phyloP scores from a whole-genome alignment of 2,329 filamentous ascomycete genomes.

The Penicillium sp. region DNA sequence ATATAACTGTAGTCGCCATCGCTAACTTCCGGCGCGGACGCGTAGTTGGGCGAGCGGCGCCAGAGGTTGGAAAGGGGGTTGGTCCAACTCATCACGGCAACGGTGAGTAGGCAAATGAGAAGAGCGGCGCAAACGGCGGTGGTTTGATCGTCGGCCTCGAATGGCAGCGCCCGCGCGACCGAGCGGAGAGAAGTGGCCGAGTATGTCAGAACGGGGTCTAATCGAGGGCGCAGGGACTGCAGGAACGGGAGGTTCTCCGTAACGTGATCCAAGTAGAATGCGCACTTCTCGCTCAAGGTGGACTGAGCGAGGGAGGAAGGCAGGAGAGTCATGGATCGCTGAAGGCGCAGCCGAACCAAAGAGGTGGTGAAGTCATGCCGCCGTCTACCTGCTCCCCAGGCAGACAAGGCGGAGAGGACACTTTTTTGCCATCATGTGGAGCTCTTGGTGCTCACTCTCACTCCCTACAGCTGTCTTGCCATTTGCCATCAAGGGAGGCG shows the following conservation, averaged over 20 bases:
- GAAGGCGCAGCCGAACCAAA: slow-evolving; percentile 6
- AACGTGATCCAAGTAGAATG: slow-evolving; percentile 37
- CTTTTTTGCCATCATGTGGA: slow-evolving; percentile 16
- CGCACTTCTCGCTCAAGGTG: slow-evolving; percentile 40
- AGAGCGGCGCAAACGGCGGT: slow-evolving; percentile 26
- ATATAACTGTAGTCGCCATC: slow-evolving; percentile 41
- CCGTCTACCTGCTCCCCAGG: slow-evolving; percentile 7
- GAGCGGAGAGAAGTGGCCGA: slow-evolving; percentile 23
- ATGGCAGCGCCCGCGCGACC: slow-evolving; percentile 22
- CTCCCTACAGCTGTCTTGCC: background rate
- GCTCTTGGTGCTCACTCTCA: background rate
- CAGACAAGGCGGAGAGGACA: slow-evolving; percentile 27
- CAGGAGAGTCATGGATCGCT: slow-evolving; percentile 39
- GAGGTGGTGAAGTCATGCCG: slow-evolving; percentile 17
- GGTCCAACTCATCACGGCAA: slow-evolving; percentile 36
- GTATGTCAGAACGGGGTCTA: slow-evolving; percentile 24
- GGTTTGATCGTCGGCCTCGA: slow-evolving; percentile 20
- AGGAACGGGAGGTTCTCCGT: slow-evolving; percentile 31
- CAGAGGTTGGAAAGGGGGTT: slow-evolving; percentile 30
- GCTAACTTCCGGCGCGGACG: slow-evolving; percentile 30
- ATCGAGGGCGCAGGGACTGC: slow-evolving; percentile 31
- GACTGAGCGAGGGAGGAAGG: slow-evolving; percentile 36
- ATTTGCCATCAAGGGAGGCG: background rate
- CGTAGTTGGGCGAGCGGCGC: slow-evolving; percentile 31
- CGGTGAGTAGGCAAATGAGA: slow-evolving; percentile 26